These are phyloP conservation scores for Lunasporangiospora selenospora DNA, from an alignment of 192 early-diverging fungal species.

Conservation along the genomic window DNA sequence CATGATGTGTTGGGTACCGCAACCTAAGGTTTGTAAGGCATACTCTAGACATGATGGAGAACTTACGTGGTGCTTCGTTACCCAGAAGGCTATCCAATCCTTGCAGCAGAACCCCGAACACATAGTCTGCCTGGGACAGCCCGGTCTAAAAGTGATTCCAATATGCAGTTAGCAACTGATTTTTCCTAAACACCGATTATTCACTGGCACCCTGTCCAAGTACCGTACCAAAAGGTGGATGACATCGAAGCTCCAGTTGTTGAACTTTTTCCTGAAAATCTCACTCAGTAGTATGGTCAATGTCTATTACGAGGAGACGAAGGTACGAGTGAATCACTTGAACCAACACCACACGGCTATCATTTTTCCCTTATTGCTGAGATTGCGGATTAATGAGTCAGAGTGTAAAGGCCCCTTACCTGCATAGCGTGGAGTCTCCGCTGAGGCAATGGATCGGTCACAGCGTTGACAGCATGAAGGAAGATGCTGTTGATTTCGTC, in stretches of 20 bases:
- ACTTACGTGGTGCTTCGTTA: constrained; percentile 34
- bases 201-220: not conserved
- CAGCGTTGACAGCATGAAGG: constrained; percentile 46
- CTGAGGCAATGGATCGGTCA: constrained; percentile 49
- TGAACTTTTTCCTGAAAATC: constrained; percentile 61
- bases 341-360: too few relatives aligned
- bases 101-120: constrained; percentile 36
- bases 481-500: constrained; percentile 53
- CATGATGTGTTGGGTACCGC: too few relatives aligned
- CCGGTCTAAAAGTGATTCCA: constrained; percentile 22
- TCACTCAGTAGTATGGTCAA: constrained; percentile 49
- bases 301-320: too few relatives aligned
- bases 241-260: constrained; percentile 62
- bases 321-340: too few relatives aligned
- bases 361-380: too few relatives aligned
- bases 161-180: constrained; percentile 3
- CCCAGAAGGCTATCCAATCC: constrained; percentile 22
- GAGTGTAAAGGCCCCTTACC: too few relatives aligned
- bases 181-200: not conserved
- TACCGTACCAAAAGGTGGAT: constrained; percentile 52
- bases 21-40: too few relatives aligned
- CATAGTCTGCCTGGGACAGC: constrained; percentile 40
- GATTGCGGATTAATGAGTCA: too few relatives aligned
- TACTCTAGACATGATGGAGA: too few relatives aligned
- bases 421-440: constrained; percentile 44